Percentiles rank a stretch among this genome's conserved stretches.
Conservation (phyloP, 768 basidiomycete genomes). For the Lentinus tigrinus region DNA sequence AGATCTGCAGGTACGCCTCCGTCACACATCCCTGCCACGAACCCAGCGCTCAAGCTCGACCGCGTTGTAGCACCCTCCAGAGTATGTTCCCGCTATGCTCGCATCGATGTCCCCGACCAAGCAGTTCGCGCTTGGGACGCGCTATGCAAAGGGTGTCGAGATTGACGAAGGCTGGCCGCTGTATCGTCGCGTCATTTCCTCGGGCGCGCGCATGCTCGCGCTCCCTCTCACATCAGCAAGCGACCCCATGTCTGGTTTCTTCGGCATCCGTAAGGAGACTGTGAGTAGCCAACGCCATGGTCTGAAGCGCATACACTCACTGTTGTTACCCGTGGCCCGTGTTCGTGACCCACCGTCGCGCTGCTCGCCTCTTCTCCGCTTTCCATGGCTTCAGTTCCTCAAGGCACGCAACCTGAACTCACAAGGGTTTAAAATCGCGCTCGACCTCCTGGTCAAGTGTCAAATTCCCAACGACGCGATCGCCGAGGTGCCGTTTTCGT, state of each 20-base stretch:
- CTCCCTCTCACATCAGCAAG: conserved; percentile 29
- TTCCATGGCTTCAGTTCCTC: conserved; percentile 21
- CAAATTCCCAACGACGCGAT: conserved; percentile 24
- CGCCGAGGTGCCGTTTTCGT: conserved; percentile 31
- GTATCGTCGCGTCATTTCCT: conserved; percentile 30
- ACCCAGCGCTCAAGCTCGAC: background rate
- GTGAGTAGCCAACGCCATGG: conserved; percentile 7
- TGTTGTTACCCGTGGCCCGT: too few species aligned
- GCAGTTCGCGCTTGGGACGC: conserved; percentile 29
- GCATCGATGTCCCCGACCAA: conserved; percentile 21
- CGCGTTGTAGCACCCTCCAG: conserved; percentile 27
- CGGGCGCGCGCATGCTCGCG: conserved; percentile 29
- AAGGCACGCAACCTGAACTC: conserved; percentile 28
- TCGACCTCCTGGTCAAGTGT: conserved; percentile 31
- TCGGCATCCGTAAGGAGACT: conserved; percentile 29
- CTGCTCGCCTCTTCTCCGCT: too few species aligned
- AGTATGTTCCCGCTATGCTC: conserved; percentile 29
- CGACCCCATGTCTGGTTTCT: conserved; percentile 33
- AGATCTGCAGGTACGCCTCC: conserved; percentile 27
- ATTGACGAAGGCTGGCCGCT: conserved; percentile 32
- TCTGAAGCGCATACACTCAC: background rate
- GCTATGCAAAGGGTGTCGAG: conserved; percentile 27
- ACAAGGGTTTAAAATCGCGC: conserved; percentile 31
- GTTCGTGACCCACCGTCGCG: too few species aligned
- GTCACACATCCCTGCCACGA: background rate